Conservation (phyloP, 257 asterid species). For the Nicotiana undulata region DNA sequence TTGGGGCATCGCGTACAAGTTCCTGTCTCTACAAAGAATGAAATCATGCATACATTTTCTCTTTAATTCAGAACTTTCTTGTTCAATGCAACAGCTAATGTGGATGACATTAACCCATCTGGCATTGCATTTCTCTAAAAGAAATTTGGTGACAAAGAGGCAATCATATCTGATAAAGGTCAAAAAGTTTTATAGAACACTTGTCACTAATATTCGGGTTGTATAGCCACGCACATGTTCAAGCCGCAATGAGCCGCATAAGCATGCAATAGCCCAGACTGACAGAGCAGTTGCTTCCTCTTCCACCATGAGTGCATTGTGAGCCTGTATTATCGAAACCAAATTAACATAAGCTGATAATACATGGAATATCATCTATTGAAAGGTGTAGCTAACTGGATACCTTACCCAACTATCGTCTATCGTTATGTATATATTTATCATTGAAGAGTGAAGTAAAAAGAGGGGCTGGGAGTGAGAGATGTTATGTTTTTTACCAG, state of each 20-base stretch:
- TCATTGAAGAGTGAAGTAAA: too few species aligned
- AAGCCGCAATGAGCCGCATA: conserved; percentile 89
- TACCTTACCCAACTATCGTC: neutral
- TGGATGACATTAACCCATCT: neutral
- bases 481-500: neutral
- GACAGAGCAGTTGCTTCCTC: conserved; percentile 98
- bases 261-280: conserved; percentile 92
- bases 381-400: neutral
- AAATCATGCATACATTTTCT: neutral
- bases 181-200: neutral
- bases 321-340: conserved; percentile 41
- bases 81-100: neutral
- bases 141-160: neutral
- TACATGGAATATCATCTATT: neutral
- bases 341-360: neutral
- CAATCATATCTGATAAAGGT: neutral
- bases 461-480: too few species aligned
- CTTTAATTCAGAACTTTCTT: neutral
- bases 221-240: conserved; percentile 64
- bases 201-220: neutral
- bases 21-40: neutral
- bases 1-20: neutral
- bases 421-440: too few species aligned
- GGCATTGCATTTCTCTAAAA: neutral
- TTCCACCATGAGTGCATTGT: conserved; percentile 80